These are phyloP conservation scores for Paraconiothyrium sp. DNA, from an alignment of 2,329 filamentous ascomycete genomes.

Conservation along the genomic window DNA sequence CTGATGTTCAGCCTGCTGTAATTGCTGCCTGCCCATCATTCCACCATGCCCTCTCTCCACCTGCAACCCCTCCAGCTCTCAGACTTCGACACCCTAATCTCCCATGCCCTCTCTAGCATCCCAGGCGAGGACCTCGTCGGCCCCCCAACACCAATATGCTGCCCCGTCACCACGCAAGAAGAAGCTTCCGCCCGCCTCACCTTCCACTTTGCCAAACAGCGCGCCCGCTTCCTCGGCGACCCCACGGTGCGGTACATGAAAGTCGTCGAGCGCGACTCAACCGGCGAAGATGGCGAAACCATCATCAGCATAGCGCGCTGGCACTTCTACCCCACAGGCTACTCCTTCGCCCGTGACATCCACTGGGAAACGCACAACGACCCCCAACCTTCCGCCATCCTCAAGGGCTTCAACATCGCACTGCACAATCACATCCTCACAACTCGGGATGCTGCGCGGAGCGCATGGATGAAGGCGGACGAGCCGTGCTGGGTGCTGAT, in stretches of 20 bases:
- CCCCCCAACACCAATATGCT: conserved; percentile 17
- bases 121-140: conserved; percentile 22
- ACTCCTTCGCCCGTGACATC: conserved; percentile 15
- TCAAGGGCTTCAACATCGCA: conserved; percentile 15
- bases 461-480: conserved; percentile 12
- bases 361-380: conserved; percentile 18
- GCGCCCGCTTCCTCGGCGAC: conserved; percentile 16
- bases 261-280: conserved; percentile 13
- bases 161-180: conserved; percentile 16
- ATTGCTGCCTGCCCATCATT: background rate
- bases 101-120: conserved; percentile 15
- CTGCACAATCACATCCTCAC: conserved; percentile 21
- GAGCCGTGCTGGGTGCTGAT: conserved; percentile 21
- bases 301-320: conserved; percentile 23
- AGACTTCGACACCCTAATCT: conserved; percentile 21
- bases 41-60: conserved; percentile 15
- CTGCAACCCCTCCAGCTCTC: conserved; percentile 17
- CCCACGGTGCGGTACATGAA: conserved; percentile 21
- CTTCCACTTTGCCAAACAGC: conserved; percentile 20
- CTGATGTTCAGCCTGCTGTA: background rate
- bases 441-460: conserved; percentile 15
- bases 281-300: background rate
- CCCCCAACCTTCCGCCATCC: background rate
- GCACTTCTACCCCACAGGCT: conserved; percentile 20
- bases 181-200: conserved; percentile 16